Evolutionary conservation across 2,329 filamentous ascomycete species (phyloP), one percentile per base, ranked within the genome.

Genomic region (Didymosphaeria variabile): DNA sequence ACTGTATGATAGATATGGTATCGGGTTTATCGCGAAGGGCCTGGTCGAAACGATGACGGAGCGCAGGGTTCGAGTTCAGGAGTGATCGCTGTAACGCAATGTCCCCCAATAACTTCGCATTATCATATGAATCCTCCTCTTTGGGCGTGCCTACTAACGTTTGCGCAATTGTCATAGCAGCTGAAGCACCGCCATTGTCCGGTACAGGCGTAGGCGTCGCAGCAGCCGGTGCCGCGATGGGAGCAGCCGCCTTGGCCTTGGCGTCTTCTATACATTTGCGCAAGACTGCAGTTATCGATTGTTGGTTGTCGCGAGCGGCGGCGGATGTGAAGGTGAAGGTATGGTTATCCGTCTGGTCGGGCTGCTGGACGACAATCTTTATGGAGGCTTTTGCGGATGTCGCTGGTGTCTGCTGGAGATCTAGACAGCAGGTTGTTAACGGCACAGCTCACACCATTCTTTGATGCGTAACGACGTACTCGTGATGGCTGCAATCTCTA

Each of bases 321-420:
- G 87, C 79, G 2, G 93, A 93, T 60, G 93, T 96, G 80, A 99
- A 98, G 66, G 91, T 90, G 78, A 99, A 97, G 52, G 94, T 87
- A 75, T 96, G 92, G 57, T 89, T 87, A 49, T 89, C 86, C 19
- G 91, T 82, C 53, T 90, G 87, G 31, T 83, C 77, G 29, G 83
- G 82, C 50, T 87, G 80, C 75, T 93, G 91, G 64, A 91, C 91
- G 69, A 97, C 92, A 58, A 99, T 90, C 78, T 95, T 97, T 61
- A 98, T 86, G 85, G 97, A 97, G 56, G 97, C 93, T 83, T 97
- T 97, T 19, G 93, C 84, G 38, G 88, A 89, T n/a, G 85, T 89
- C 62, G 93, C 92, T 13, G 95, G 94, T 0, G 95, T 98, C 78
- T 98, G 94, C 79, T 99, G 94, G 52, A 99, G 87, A 80, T 98